Base-by-base conservation (phyloP, 139 green algal genomes). In the Chlamydomonas sp. region DNA sequence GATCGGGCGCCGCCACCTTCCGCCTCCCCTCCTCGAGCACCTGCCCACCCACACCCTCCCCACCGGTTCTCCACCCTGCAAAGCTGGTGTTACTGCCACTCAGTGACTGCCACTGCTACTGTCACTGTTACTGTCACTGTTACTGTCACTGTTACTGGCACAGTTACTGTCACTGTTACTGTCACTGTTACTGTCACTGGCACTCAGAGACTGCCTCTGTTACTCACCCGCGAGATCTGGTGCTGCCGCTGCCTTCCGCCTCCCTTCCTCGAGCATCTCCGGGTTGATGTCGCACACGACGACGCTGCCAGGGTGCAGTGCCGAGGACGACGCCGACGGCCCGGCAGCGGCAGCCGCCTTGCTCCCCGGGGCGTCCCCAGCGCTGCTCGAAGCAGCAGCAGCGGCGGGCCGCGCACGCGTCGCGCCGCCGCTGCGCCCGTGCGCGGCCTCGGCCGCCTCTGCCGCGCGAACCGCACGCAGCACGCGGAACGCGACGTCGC, bases 221-320 rank as follows among this genome's bases (percentile, higher is more conserved):
- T 31, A 33, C 48, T n/a, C 31, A 76, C 75, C n/a, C n/a, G n/a
- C 67, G 50, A 78, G 67, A 49, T 82, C 76, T 5, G 24, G 10
- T n/a, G 47, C 34, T 0, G 57, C 49, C 20, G 43, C 64, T 26
- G 89, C 92, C 48, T 86, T 82, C 65, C 78, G 75, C 65, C 79
- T 60, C 20, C 95, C 95, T 67, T 92, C 91, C 31, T 80, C 58
- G 50, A 99, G 78, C 95, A 99, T 99, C 3, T 80, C 79, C 0
- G 74, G 65, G 70, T 97, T 99, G 79, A 99, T 97, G 85, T 99
- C 95, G 70, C 85, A 95, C 26, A 98, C 81, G 10, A 76, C 74
- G 29, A 84, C 77, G n/a, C 39, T 43, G 10, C 67, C 48, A 71
- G 10, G 5, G 30, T 13, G 28, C 4, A 24, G 34, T 39, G 35